Evolutionary conservation across 2,329 filamentous ascomycete species (phyloP), one percentile per base, ranked within the genome.

Genomic region (Diaporthe amygdali): DNA sequence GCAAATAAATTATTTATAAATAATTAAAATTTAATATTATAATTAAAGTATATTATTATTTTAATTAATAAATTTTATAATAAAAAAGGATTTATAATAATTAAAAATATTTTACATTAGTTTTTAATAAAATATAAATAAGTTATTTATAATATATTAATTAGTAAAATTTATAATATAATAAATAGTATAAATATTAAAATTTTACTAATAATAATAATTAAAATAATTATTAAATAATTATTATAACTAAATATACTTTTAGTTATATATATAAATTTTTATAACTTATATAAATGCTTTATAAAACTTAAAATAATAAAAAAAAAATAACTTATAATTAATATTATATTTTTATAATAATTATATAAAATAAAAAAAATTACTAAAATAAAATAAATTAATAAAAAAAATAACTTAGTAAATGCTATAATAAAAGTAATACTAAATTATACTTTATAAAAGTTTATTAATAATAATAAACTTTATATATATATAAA

Each of bases 261-360:
- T 12, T 73, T 64, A 4, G 70, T 75, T 12, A 41, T 75, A 32
- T 76, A 37, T 55, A 74, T 70, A 2, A 64, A 75, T 34, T 74
- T 49, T 0, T 73, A 71, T 30, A 74, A 30, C 5, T n/a, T 75
- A 15, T 76, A 75, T 27, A 55, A 76, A 41, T 74, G 44, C 30
- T 51, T 76, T 6, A 44, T 74, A 1, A 76, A 76, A 17, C 52
- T 75, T 0, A 56, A 71, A 1, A 75, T 71, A 1, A 76, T 69
- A 0, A 71, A 74, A 25, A 71, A 77, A 27, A 75, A 77, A 32
- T 2, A 71, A 0, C 27, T 72, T 0, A 76, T 74, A 64, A 74
- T 76, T 30, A 70, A 77, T 52, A 74, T 77, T 17, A 76, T 77
- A 54, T 68, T 69, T 0, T 20, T 77, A 6, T 37, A 37, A 37